phyloP scores from a whole-genome alignment of 2,329 filamentous ascomycete species.

The Penicillium sp. region DNA sequence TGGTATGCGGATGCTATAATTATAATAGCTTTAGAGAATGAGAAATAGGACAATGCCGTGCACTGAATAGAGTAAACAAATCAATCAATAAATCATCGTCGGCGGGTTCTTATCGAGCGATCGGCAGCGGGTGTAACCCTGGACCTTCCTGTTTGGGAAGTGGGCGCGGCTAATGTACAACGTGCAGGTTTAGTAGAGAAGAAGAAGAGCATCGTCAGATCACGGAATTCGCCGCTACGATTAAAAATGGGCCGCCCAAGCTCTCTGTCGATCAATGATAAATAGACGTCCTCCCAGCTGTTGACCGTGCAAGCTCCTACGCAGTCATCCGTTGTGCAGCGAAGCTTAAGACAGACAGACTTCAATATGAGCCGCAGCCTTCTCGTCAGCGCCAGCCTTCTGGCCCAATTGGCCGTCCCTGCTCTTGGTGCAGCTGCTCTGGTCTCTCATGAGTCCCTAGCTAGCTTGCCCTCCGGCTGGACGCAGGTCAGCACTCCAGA shows the following conservation, averaged over 20 bases:
- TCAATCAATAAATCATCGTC: not conserved
- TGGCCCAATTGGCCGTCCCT: constrained; percentile 20
- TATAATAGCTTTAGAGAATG: no score
- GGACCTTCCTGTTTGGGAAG: not conserved
- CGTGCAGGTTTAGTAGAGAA: no score
- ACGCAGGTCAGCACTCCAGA: constrained; percentile 11
- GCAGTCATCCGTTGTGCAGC: not conserved
- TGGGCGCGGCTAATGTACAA: no score
- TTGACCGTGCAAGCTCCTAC: not conserved
- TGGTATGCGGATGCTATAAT: no score
- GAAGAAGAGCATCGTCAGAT: no score
- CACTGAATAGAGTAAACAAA: no score
- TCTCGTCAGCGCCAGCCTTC: constrained; percentile 18
- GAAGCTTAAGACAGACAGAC: not conserved
- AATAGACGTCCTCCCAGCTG: not conserved
- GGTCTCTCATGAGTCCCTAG: constrained; percentile 19
- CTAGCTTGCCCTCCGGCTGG: constrained; percentile 19
- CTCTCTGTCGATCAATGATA: not conserved
- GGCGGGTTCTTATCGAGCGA: not conserved
- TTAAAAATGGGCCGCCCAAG: not conserved
- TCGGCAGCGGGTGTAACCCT: not conserved
- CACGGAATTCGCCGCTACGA: not conserved
- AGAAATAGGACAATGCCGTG: no score
- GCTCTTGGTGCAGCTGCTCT: constrained; percentile 16
- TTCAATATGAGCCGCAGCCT: constrained; percentile 10